These are phyloP conservation scores for Leishmania tropica DNA, from an alignment of 208 protist species.

Conservation along the genomic window DNA sequence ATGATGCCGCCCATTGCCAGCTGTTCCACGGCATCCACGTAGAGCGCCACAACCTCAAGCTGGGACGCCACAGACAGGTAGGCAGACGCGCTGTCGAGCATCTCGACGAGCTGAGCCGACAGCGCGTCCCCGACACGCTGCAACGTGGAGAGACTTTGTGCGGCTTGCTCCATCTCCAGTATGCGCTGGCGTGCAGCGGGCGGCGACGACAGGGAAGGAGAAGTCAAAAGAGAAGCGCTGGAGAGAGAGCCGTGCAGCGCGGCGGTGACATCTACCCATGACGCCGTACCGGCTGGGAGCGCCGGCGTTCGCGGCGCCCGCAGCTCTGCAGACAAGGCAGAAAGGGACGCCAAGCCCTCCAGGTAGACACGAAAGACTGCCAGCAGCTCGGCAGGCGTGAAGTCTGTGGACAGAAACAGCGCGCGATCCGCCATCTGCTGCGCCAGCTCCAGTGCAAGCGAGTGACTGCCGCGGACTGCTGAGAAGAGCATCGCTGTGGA, in stretches of 20 bases:
- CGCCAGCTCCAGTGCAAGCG: slow-evolving; percentile 38
- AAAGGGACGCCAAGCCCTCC: slow-evolving; percentile 45
- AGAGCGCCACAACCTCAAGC: slow-evolving; percentile 67
- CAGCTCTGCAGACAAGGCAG: slow-evolving; percentile 29
- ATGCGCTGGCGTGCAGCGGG: slow-evolving; percentile 12
- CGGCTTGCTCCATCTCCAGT: slow-evolving; percentile 38
- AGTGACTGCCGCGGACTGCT: slow-evolving; percentile 30
- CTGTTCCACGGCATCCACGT: slow-evolving; percentile 37
- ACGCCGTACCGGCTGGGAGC: background rate
- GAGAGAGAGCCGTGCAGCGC: background rate
- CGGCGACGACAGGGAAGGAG: background rate
- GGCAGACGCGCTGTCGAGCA: slow-evolving; percentile 59
- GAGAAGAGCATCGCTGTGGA: slow-evolving; percentile 78
- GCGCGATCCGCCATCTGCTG: slow-evolving; percentile 64
- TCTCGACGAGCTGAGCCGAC: slow-evolving; percentile 55
- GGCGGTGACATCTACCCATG: background rate
- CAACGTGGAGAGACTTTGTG: slow-evolving; percentile 46
- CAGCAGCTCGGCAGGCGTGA: slow-evolving; percentile 77
- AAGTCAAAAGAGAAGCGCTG: background rate
- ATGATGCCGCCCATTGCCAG: slow-evolving; percentile 3
- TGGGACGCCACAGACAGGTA: slow-evolving; percentile 62
- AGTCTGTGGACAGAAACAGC: slow-evolving; percentile 82
- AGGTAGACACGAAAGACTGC: slow-evolving; percentile 75
- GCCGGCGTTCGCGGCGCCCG: background rate
- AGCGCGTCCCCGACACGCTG: slow-evolving; percentile 56